A percentile compares a stretch with the other conserved stretches of the same genome.
These are phyloP conservation scores for Aspergillus bridgeri DNA, from an alignment of 495 filamentous ascomycete genomes.

Conservation along the genomic window DNA sequence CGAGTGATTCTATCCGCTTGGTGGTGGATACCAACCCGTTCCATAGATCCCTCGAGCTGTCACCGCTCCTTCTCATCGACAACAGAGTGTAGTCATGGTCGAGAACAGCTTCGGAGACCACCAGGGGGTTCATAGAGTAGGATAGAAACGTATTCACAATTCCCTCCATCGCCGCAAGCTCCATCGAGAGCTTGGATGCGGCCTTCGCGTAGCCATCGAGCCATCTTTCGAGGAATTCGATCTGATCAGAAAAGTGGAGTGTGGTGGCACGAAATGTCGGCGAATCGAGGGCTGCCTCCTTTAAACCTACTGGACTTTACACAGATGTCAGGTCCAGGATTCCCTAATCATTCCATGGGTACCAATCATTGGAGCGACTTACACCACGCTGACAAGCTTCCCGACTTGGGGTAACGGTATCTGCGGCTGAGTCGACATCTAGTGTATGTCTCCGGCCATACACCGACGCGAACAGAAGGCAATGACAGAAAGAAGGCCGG, in stretches of 20 bases:
- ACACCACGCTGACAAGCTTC: slow-evolving; percentile 58
- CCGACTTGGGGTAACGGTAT: slow-evolving; percentile 46
- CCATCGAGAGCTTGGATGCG: slow-evolving; percentile 71
- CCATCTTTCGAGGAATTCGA: slow-evolving; percentile 91
- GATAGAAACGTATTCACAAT: slow-evolving; percentile 69
- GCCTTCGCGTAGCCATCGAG: slow-evolving; percentile 80
- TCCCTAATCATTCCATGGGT: neutral
- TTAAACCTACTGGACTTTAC: slow-evolving; percentile 75
- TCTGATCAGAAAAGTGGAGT: slow-evolving; percentile 85
- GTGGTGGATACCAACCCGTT: slow-evolving; percentile 63
- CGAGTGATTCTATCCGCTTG: slow-evolving; percentile 68
- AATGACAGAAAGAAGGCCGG: slow-evolving; percentile 8
- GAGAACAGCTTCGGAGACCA: slow-evolving; percentile 72
- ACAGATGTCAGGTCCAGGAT: slow-evolving; percentile 16
- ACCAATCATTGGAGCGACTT: slow-evolving; percentile 16
- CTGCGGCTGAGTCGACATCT: slow-evolving; percentile 47
- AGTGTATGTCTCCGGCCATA: slow-evolving; percentile 42
- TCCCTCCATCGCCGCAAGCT: slow-evolving; percentile 66
- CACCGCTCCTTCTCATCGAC: slow-evolving; percentile 77
- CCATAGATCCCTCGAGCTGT: slow-evolving; percentile 86
- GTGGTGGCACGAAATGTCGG: slow-evolving; percentile 91
- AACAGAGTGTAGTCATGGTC: slow-evolving; percentile 94
- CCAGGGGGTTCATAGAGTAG: slow-evolving; percentile 64
- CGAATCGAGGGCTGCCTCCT: slow-evolving; percentile 93
- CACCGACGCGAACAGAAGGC: slow-evolving; percentile 26